These are phyloP conservation scores for Holtermannia corniformis DNA, from an alignment of 768 basidiomycete species.

Conservation along the genomic window DNA sequence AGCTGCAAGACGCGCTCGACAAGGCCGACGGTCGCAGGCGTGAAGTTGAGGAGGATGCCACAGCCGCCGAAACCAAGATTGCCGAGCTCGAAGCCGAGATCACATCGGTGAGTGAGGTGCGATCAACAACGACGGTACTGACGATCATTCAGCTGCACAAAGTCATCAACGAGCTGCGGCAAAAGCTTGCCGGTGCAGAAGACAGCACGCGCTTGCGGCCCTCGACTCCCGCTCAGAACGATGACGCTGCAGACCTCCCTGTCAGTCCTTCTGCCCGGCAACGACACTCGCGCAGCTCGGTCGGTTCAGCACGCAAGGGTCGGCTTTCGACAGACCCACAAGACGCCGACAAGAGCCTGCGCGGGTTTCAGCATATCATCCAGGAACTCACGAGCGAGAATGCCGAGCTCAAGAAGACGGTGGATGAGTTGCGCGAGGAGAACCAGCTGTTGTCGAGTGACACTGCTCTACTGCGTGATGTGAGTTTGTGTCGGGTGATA, in stretches of 20 bases:
- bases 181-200: neutral
- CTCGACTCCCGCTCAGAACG: neutral
- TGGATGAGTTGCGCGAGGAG: conserved; percentile 65
- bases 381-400: conserved; percentile 82
- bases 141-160: neutral
- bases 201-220: neutral
- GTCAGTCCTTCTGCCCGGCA: neutral
- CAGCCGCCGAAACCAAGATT: conserved; percentile 21
- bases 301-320: neutral
- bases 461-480: conserved; percentile 49
- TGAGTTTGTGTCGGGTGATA: neutral
- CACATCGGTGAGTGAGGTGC: neutral
- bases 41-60: conserved; percentile 19
- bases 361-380: conserved; percentile 56
- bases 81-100: neutral
- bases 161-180: neutral
- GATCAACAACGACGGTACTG: neutral
- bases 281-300: neutral
- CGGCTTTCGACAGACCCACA: conserved; percentile 16
- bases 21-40: conserved; percentile 20
- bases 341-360: conserved; percentile 26
- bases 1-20: conserved; percentile 39
- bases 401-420: conserved; percentile 52
- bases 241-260: neutral
- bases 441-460: conserved; percentile 61